These are phyloP conservation scores for Lipomyces starkeyi DNA, from an alignment of 805 yeast species.

Conservation along the genomic window DNA sequence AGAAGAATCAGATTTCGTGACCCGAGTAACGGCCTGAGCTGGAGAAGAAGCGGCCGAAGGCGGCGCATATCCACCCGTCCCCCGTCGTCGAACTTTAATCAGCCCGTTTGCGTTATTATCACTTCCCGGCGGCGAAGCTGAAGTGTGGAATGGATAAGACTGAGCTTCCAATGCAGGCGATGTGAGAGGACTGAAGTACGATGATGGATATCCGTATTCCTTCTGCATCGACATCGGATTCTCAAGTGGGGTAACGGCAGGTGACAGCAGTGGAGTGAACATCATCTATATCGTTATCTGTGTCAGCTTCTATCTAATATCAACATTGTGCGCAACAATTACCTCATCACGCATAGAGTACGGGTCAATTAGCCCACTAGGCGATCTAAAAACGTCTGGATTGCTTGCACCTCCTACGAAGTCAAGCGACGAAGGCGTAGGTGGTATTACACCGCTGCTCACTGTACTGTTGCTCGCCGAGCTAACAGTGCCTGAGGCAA, in stretches of 20 bases:
- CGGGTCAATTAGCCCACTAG: slow-evolving; percentile 30
- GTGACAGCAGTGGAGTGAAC: slow-evolving; percentile 79
- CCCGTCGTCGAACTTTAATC: slow-evolving; percentile 23
- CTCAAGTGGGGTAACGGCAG: slow-evolving; percentile 71
- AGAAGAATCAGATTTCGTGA: background rate
- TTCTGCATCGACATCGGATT: slow-evolving; percentile 23
- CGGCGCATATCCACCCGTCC: slow-evolving; percentile 6
- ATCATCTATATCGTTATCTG: slow-evolving; percentile 17
- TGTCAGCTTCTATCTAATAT: no score
- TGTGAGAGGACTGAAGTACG: slow-evolving; percentile 39
- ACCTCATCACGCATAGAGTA: slow-evolving; percentile 27
- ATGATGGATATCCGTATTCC: slow-evolving; percentile 21
- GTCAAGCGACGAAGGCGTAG: slow-evolving; percentile 37
- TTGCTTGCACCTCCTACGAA: slow-evolving; percentile 12
- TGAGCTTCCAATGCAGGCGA: slow-evolving; percentile 41
- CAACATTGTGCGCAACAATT: background rate
- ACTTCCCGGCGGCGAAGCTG: slow-evolving; percentile 16
- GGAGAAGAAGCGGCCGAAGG: slow-evolving; percentile 16
- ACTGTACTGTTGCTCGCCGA: slow-evolving; percentile 8
- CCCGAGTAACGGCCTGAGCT: background rate
- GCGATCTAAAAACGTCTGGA: slow-evolving; percentile 26
- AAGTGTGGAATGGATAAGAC: slow-evolving; percentile 16
- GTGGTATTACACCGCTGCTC: slow-evolving; percentile 23
- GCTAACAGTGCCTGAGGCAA: slow-evolving; percentile 3
- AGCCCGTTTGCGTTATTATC: background rate